A percentile compares a stretch with the other conserved stretches of the same genome.
These are phyloP conservation scores for Mycena sp. DNA, from an alignment of 1,284 basidiomycete genomes.

Conservation along the genomic window DNA sequence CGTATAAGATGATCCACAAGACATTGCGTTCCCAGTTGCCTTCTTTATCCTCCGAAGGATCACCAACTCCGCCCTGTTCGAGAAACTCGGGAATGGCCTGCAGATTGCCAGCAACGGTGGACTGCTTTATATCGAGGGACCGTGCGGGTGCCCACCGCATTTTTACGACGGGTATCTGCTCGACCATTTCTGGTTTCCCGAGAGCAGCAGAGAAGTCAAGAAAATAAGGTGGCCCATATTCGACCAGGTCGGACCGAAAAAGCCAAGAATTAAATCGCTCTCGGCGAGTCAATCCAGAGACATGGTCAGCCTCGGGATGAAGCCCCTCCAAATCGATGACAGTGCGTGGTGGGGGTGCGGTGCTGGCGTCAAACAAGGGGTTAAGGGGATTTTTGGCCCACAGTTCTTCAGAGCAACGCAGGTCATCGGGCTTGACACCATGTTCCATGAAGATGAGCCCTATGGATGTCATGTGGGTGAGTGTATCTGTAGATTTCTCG, in stretches of 20 bases:
- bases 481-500: constrained; percentile 32
- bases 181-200: constrained; percentile 37
- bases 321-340: constrained; percentile 12
- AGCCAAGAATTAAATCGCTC: constrained; percentile 39
- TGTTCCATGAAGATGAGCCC: constrained; percentile 36
- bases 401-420: constrained; percentile 38
- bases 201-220: constrained; percentile 24
- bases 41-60: too few relatives aligned
- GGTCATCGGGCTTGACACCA: constrained; percentile 30
- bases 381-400: constrained; percentile 31
- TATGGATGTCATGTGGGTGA: constrained; percentile 43
- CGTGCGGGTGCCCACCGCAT: too few relatives aligned
- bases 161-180: constrained; percentile 40
- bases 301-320: constrained; percentile 18
- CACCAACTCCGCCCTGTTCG: too few relatives aligned
- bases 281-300: constrained; percentile 25
- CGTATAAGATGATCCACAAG: constrained; percentile 17
- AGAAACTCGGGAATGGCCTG: too few relatives aligned
- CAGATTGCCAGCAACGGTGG: too few relatives aligned
- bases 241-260: constrained; percentile 35
- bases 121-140: too few relatives aligned
- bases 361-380: not conserved
- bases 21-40: too few relatives aligned
- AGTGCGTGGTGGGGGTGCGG: too few relatives aligned
- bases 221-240: constrained; percentile 38